A percentile compares a stretch with the other conserved stretches of the same genome.
Evolutionary conservation across 306 rosid species (phyloP).

Genomic region (Cucumis hystrix): DNA sequence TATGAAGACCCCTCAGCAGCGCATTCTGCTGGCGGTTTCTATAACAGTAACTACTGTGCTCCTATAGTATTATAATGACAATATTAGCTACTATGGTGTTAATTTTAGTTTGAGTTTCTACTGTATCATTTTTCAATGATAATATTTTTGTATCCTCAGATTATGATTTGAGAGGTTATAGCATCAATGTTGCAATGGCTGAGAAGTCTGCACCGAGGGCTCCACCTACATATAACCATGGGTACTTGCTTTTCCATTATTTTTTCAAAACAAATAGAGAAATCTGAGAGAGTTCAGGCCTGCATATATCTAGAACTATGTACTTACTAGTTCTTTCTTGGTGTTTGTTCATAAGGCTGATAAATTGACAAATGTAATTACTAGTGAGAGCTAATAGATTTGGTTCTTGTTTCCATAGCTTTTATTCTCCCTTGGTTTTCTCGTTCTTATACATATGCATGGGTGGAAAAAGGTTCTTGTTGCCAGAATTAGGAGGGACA

Average conservation of each 20-base stretch:
- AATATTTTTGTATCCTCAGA: conserved; percentile 33
- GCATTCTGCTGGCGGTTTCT: conserved; percentile 88
- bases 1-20: conserved; percentile 98
- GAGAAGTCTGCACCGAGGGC: conserved; percentile 90
- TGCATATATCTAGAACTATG: not conserved
- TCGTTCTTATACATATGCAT: not conserved
- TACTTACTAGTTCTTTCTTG: not conserved
- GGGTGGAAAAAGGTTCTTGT: not conserved
- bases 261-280: not conserved
- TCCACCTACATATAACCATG: conserved; percentile 47
- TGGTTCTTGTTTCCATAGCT: no score
- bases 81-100: not conserved
- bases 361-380: not conserved
- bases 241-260: conserved; percentile 31
- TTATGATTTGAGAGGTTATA: conserved; percentile 73
- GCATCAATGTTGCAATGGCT: conserved; percentile 85
- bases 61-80: not conserved
- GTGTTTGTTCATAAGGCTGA: not conserved
- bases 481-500: not conserved
- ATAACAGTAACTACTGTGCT: conserved; percentile 39
- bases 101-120: not conserved
- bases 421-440: no score
- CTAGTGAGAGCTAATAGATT: no score
- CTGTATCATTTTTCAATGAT: not conserved
- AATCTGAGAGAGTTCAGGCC: not conserved